A percentile compares a stretch with the other conserved stretches of the same genome.
phyloP scores from a whole-genome alignment of 2,329 filamentous ascomycete genomes.

The Clonostachys sp. region DNA sequence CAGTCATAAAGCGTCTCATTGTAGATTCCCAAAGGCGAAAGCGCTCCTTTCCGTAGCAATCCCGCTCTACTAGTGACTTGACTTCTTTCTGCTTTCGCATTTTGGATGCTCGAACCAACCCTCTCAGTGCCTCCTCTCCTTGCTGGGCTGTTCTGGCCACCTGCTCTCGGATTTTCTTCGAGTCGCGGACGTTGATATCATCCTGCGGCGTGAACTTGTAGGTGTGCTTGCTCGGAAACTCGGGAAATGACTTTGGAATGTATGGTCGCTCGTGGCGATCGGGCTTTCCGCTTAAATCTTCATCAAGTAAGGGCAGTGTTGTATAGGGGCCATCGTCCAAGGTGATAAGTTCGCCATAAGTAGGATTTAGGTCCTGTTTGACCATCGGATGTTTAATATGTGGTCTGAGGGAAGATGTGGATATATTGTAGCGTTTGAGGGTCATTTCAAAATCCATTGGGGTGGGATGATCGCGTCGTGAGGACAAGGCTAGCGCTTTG shows the following conservation, averaged over 20 bases:
- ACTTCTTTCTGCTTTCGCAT: conserved; percentile 62
- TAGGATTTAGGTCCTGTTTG: conserved; percentile 26
- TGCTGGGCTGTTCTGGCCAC: conserved; percentile 56
- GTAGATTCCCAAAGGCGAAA: conserved; percentile 57
- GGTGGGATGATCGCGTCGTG: conserved; percentile 47
- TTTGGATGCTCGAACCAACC: conserved; percentile 57
- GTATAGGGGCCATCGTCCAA: conserved; percentile 32
- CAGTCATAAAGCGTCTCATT: conserved; percentile 50
- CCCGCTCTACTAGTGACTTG: conserved; percentile 48
- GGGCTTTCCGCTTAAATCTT: conserved; percentile 51
- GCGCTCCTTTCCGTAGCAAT: conserved; percentile 46
- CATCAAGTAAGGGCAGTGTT: conserved; percentile 39
- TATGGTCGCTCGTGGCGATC: conserved; percentile 52
- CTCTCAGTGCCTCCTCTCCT: conserved; percentile 56
- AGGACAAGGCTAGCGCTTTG: conserved; percentile 37
- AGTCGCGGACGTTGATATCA: conserved; percentile 39
- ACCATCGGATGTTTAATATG: conserved; percentile 51
- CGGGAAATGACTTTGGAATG: conserved; percentile 54
- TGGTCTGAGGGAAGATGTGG: conserved; percentile 44
- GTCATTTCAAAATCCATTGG: conserved; percentile 54
- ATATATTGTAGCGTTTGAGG: conserved; percentile 46
- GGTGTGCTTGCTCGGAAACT: conserved; percentile 61
- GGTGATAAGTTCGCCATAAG: conserved; percentile 28
- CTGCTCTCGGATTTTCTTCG: conserved; percentile 54
- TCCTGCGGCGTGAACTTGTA: conserved; percentile 55